Percentiles rank a stretch among this genome's conserved stretches.
phyloP scores from a whole-genome alignment of 1,139 yeast genomes.

The Yamadazyma oceani region DNA sequence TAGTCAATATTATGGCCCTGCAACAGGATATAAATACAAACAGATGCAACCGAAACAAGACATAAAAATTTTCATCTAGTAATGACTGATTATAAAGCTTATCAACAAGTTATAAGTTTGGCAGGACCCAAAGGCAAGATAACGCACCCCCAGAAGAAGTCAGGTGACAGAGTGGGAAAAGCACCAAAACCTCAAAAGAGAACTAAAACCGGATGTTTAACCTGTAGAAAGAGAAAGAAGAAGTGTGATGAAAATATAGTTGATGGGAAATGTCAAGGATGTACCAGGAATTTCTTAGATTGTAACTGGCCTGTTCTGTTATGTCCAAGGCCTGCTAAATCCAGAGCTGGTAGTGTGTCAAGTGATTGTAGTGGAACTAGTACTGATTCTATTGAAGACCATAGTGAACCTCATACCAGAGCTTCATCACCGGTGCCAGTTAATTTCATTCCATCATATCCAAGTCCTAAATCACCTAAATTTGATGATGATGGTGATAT shows the following conservation, averaged over 20 bases:
- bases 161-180: slow-evolving; percentile 15
- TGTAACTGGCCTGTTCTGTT: slow-evolving; percentile 41
- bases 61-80: slow-evolving; percentile 3
- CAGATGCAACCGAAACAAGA: background rate
- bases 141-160: slow-evolving; percentile 12
- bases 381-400: background rate
- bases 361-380: slow-evolving; percentile 9
- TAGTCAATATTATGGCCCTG: background rate
- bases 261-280: slow-evolving; percentile 49
- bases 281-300: slow-evolving; percentile 47
- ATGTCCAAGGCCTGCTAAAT: slow-evolving; percentile 7
- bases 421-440: background rate
- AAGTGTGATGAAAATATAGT: slow-evolving; percentile 46
- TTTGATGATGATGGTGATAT: slow-evolving; percentile 8
- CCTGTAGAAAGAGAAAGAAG: slow-evolving; percentile 48
- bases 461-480: slow-evolving; percentile 14
- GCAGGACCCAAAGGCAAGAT: slow-evolving; percentile 23
- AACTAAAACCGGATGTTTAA: slow-evolving; percentile 46
- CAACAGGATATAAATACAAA: no score
- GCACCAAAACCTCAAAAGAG: slow-evolving; percentile 27
- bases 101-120: slow-evolving; percentile 45
- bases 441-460: slow-evolving; percentile 5
- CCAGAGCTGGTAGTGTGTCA: slow-evolving; percentile 8
- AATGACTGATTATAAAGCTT: slow-evolving; percentile 34
- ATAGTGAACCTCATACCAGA: background rate